Evolutionary conservation across 768 basidiomycete species (phyloP).

Genomic region (Austroboletus festivus): DNA sequence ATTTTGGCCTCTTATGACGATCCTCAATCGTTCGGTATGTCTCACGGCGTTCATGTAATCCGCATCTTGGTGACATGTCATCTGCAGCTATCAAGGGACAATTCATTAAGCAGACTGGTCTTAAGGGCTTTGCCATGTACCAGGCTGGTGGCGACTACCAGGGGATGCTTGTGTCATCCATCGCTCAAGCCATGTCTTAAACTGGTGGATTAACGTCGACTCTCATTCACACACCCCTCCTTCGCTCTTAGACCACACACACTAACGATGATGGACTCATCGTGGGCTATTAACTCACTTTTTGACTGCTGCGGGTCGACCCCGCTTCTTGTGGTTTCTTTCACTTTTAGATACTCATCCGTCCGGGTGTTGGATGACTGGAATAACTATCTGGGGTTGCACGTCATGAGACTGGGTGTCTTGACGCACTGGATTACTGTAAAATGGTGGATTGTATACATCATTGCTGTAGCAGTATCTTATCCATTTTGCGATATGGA

Average conservation of each 20-base stretch:
- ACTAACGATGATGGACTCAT: slow-evolving; percentile 23
- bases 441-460: background rate
- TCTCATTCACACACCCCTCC: slow-evolving; percentile 1
- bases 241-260: background rate
- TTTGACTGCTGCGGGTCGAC: slow-evolving; percentile 9
- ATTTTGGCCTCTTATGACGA: slow-evolving; percentile 69
- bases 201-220: background rate
- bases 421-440: background rate
- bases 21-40: slow-evolving; percentile 51
- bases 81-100: slow-evolving; percentile 40
- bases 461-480: slow-evolving; percentile 5
- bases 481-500: background rate
- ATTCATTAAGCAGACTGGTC: slow-evolving; percentile 34
- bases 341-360: slow-evolving; percentile 1
- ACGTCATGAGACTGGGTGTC: background rate
- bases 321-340: background rate
- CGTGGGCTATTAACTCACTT: slow-evolving; percentile 2
- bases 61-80: slow-evolving; percentile 1
- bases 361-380: slow-evolving; percentile 17
- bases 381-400: no score
- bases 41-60: background rate
- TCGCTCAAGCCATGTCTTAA: slow-evolving; percentile 26
- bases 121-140: slow-evolving; percentile 45
- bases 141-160: slow-evolving; percentile 43
- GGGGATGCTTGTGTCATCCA: slow-evolving; percentile 34